Conservation (phyloP, 371 early-diverging fungal genomes). For the Apophysomyces sp. region DNA sequence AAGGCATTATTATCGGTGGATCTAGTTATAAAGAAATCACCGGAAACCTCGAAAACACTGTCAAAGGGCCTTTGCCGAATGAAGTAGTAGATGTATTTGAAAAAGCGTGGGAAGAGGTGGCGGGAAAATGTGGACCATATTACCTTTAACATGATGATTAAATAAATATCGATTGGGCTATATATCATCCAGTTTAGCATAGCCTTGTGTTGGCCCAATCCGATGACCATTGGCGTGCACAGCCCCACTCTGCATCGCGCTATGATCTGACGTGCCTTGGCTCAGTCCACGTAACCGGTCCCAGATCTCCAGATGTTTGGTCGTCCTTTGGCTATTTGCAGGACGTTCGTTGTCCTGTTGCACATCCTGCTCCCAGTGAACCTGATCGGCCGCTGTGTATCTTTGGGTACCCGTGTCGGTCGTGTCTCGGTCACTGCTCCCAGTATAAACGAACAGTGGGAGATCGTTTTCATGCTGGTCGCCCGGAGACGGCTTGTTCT, state of each 20-base stretch:
- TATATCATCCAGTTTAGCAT: neutral
- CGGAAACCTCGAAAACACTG: slow-evolving; percentile 45
- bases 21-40: slow-evolving; percentile 52
- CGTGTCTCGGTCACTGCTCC: slow-evolving; percentile 19
- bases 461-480: slow-evolving; percentile 22
- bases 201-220: neutral
- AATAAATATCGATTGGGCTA: neutral
- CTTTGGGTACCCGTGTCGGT: slow-evolving; percentile 18
- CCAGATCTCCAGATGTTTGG: slow-evolving; percentile 39
- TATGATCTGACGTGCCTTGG: neutral
- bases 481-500: neutral
- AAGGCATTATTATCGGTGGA: slow-evolving; percentile 62
- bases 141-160: slow-evolving; percentile 20
- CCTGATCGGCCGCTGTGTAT: slow-evolving; percentile 44
- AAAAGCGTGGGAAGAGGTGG: slow-evolving; percentile 46
- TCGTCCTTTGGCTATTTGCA: slow-evolving; percentile 14
- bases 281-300: slow-evolving; percentile 34
- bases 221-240: neutral
- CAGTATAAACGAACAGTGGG: slow-evolving; percentile 35
- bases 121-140: slow-evolving; percentile 43
- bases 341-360: slow-evolving; percentile 15
- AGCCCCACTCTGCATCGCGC: neutral
- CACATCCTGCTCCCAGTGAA: slow-evolving; percentile 35
- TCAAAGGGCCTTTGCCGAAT: slow-evolving; percentile 55
- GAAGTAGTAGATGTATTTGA: slow-evolving; percentile 53